phyloP scores from a whole-genome alignment of 768 basidiomycete species.

The Calocybe indica region DNA sequence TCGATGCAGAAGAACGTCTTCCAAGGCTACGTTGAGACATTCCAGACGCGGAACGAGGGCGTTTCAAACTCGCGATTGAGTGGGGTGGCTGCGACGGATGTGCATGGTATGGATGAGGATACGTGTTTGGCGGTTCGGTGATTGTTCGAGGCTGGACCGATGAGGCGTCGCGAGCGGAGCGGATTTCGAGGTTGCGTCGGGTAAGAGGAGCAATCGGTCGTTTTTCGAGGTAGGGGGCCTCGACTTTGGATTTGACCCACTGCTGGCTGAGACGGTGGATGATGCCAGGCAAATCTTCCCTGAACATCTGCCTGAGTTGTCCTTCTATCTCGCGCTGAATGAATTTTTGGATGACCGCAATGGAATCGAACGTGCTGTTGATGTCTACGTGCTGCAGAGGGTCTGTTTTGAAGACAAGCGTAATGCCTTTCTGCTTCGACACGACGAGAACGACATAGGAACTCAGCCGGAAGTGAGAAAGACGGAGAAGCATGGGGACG shows the following conservation, averaged over 20 bases:
- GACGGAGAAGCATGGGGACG: constrained; percentile 95
- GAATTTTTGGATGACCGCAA: constrained; percentile 96
- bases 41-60: constrained; percentile 7
- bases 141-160: constrained; percentile 3
- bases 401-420: constrained; percentile 99
- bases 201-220: constrained; percentile 31
- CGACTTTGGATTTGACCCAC: constrained; percentile 93
- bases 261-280: constrained; percentile 94
- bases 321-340: constrained; percentile 97
- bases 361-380: constrained; percentile 95
- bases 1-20: constrained; percentile 13
- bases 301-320: constrained; percentile 95
- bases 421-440: constrained; percentile 96
- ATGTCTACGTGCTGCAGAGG: constrained; percentile 97
- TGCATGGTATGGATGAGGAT: constrained; percentile 1
- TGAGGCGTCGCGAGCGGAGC: constrained; percentile 35
- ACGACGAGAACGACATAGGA: constrained; percentile 98
- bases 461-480: constrained; percentile 90
- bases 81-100: neutral
- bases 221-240: constrained; percentile 78
- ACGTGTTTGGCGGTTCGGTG: constrained; percentile 11
- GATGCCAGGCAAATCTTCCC: constrained; percentile 93
- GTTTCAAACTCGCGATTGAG: constrained; percentile 1
- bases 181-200: constrained; percentile 28
- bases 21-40: constrained; percentile 5